Base-by-base conservation (phyloP, 2,329 filamentous ascomycete genomes). In the Scleromitrula shiraiana region DNA sequence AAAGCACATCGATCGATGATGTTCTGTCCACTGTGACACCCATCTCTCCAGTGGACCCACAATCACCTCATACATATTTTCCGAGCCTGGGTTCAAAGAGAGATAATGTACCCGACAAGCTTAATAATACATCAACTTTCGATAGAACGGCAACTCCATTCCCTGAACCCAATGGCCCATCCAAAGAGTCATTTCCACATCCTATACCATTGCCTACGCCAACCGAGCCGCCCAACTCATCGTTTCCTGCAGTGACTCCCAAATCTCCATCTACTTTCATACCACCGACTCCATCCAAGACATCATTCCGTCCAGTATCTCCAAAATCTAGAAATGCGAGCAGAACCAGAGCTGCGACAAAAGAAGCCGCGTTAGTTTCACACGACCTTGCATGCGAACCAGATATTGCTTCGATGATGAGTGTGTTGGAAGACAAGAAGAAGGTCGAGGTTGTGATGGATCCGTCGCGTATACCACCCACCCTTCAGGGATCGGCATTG, bases 271-370 rank as follows among this genome's bases (percentile, higher is more conserved):
- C 5, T 17, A 8, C n/a, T n/a, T n/a, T n/a, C n/a, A n/a, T n/a
- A n/a, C n/a, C 26, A 39, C 22, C 36, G 14, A 39, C 36, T 7
- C 36, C 36, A 15, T 39, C 36, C 5, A 39, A 26, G 17, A 26
- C 36, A n/a, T 39, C 36, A 12, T 39, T 39, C 12, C 36, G 36
- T 4, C 36, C 36, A 10, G 36, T 39, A 15, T 39, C 36, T 2
- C 36, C 36, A 39, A 39, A 39, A 15, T 39, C 36, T 6, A 39
- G 36, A 9, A 39, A 39, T 17, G 36, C 36, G n/a, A 39, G 36
- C n/a, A 14, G 36, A 7, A 39, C 36, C 12, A 39, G 36, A 26
- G 20, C 36, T 17, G 15, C 15, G 5, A 24, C 22, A 38, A 6
- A 38, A n/a, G 36, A 38, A 4, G 14, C 20, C 15, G 9, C 5